Conservation (phyloP, 78 protist genomes). For the Monocercomonoides exilis region DNA sequence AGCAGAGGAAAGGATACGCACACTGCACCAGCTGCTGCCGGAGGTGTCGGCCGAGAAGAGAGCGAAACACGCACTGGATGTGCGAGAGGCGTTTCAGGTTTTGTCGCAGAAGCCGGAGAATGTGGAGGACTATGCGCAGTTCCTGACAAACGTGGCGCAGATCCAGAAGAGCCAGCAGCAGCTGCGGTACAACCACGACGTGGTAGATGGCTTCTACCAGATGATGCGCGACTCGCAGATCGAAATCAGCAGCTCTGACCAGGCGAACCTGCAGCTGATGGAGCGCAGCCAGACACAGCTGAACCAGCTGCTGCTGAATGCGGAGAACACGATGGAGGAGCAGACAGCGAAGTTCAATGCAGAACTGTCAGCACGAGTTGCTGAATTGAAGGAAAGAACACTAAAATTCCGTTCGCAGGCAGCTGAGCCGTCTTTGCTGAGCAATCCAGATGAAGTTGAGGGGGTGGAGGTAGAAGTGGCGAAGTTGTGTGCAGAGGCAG, state of each 20-base stretch:
- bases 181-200: background rate
- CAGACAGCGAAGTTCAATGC: too few relatives aligned
- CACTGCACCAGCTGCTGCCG: conserved; percentile 28
- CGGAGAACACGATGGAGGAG: too few relatives aligned
- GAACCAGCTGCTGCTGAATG: background rate
- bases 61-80: background rate
- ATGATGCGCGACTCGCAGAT: conserved; percentile 12
- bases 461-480: too few relatives aligned
- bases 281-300: conserved; percentile 5
- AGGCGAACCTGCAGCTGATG: conserved; percentile 12
- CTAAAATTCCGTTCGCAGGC: too few relatives aligned
- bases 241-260: background rate
- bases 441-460: too few relatives aligned
- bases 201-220: background rate
- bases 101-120: background rate
- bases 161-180: background rate
- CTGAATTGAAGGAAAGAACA: too few relatives aligned
- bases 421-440: too few relatives aligned
- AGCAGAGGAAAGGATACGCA: conserved; percentile 2
- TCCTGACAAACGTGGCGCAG: background rate
- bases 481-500: too few relatives aligned
- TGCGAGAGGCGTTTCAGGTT: background rate
- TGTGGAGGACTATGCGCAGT: conserved; percentile 26
- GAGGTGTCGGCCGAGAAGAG: conserved; percentile 2
- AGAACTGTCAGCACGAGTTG: too few relatives aligned